A percentile compares a stretch with the other conserved stretches of the same genome.
phyloP scores from a whole-genome alignment of 2,329 filamentous ascomycete species.

The Sporothrix schenckii region DNA sequence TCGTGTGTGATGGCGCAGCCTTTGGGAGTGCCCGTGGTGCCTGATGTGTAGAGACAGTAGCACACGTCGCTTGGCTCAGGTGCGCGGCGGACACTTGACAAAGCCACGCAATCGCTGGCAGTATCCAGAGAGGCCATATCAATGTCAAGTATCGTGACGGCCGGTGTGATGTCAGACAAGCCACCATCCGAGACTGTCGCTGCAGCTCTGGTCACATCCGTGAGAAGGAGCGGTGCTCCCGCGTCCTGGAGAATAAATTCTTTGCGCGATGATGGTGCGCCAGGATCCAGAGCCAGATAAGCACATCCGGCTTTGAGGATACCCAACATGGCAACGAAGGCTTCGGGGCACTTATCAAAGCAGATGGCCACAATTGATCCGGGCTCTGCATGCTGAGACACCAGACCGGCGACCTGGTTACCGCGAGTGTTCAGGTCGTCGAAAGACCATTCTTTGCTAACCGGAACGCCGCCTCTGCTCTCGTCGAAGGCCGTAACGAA shows the following conservation, averaged over 20 bases:
- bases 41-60: constrained; percentile 86
- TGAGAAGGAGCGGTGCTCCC: constrained; percentile 63
- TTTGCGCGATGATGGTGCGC: constrained; percentile 71
- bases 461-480: constrained; percentile 42
- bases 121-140: constrained; percentile 41
- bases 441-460: constrained; percentile 70
- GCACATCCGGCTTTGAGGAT: constrained; percentile 80
- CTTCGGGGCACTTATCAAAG: constrained; percentile 83
- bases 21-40: constrained; percentile 84
- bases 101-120: fast-evolving
- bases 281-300: constrained; percentile 78
- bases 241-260: constrained; percentile 79
- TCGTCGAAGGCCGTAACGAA: constrained; percentile 65
- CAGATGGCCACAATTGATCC: constrained; percentile 73
- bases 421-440: constrained; percentile 69
- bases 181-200: constrained; percentile 18
- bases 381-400: constrained; percentile 54
- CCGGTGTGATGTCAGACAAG: constrained; percentile 43
- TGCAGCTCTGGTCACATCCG: constrained; percentile 44
- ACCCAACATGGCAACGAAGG: constrained; percentile 79
- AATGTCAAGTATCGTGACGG: constrained; percentile 44
- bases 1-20: constrained; percentile 87
- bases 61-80: constrained; percentile 60
- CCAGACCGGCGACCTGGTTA: constrained; percentile 70
- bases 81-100: neutral